Percentiles rank a stretch among this genome's conserved stretches.
phyloP scores from a whole-genome alignment of 768 basidiomycete species.

The Tephrocybe sp. region DNA sequence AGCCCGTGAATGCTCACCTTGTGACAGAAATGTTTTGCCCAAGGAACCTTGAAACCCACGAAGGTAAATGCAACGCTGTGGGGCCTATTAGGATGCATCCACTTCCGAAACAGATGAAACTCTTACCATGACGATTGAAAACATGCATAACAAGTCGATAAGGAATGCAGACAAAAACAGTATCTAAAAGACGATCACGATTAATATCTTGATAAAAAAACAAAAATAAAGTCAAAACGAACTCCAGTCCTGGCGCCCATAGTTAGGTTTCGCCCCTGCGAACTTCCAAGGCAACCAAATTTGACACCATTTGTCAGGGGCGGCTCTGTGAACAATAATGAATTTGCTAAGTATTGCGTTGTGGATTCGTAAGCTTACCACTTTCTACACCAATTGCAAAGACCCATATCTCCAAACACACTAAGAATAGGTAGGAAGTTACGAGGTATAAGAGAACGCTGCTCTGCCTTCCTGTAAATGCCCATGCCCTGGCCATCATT shows the following conservation, averaged over 20 bases:
- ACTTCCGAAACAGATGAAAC: no score
- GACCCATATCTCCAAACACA: slow-evolving; percentile 22
- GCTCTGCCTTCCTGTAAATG: slow-evolving; percentile 24
- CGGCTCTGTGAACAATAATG: no score
- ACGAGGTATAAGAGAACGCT: slow-evolving; percentile 11
- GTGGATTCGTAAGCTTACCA: slow-evolving; percentile 10
- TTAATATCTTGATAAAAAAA: no score
- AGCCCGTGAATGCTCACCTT: slow-evolving; percentile 15
- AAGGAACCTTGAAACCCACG: slow-evolving; percentile 23
- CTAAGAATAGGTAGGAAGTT: slow-evolving; percentile 15
- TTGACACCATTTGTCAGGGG: no score
- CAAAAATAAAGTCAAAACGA: no score
- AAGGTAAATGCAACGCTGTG: slow-evolving; percentile 24
- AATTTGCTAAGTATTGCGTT: background rate
- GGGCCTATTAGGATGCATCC: slow-evolving; percentile 3
- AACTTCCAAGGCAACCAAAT: no score
- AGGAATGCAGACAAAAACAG: slow-evolving; percentile 17
- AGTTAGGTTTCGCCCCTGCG: no score
- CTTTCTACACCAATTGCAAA: slow-evolving; percentile 17
- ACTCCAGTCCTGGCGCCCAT: no score
- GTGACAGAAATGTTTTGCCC: slow-evolving; percentile 21
- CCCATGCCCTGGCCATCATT: slow-evolving; percentile 24
- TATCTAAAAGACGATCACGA: no score
- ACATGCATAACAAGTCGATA: slow-evolving; percentile 19
- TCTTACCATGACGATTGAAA: no score